These are phyloP conservation scores for Pseudopithomyces chartarum DNA, from an alignment of 2,329 filamentous ascomycete species.

Conservation along the genomic window DNA sequence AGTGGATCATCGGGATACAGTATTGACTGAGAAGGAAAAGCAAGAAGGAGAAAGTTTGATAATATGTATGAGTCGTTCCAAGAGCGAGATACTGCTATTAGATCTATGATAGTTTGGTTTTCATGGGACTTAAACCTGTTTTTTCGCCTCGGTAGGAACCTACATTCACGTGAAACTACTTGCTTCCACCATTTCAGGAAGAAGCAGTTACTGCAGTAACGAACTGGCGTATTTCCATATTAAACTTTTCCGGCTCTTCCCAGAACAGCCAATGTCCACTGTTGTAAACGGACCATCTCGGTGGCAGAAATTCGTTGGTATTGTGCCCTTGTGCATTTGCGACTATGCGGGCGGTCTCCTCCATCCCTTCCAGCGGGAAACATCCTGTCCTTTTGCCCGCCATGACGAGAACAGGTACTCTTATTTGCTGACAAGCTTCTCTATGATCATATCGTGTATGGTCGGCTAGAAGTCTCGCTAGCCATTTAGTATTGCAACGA, in stretches of 20 bases:
- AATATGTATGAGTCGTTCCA: neutral
- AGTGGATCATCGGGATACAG: neutral
- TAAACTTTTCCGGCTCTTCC: slow-evolving; percentile 4
- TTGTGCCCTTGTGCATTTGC: neutral
- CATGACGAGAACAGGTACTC: slow-evolving; percentile 4
- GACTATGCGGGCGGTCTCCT: neutral
- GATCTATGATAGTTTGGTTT: neutral
- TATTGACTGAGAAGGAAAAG: neutral
- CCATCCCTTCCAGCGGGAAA: slow-evolving; percentile 4
- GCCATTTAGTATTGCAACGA: neutral
- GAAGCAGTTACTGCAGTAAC: neutral
- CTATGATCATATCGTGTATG: slow-evolving; percentile 5
- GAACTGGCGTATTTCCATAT: neutral
- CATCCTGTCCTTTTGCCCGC: slow-evolving; percentile 3
- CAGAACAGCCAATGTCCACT: slow-evolving; percentile 6
- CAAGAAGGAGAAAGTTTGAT: neutral
- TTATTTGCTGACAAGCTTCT: slow-evolving; percentile 3
- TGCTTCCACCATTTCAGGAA: neutral
- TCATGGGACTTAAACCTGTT: too few species aligned
- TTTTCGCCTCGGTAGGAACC: too few species aligned
- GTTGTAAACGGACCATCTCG: neutral
- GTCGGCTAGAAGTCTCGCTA: slow-evolving; percentile 2
- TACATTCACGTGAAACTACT: neutral
- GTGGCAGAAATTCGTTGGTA: too few species aligned
- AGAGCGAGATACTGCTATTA: neutral